phyloP scores from a whole-genome alignment of 2,329 filamentous ascomycete genomes.

The Monosporascus cannonballus region DNA sequence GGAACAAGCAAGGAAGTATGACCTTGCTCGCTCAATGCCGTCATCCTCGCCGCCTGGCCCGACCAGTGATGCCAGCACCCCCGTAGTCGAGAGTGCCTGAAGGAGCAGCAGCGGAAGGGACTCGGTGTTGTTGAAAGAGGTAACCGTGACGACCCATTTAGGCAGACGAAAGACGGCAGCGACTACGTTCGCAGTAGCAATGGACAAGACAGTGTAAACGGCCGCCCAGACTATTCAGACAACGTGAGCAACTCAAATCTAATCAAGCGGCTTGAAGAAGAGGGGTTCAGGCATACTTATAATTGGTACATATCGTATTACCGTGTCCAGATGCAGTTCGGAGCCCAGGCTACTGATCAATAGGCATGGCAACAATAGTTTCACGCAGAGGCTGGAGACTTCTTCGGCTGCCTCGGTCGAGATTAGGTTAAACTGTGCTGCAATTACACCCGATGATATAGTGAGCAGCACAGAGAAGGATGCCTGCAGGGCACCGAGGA shows the following conservation, averaged over 20 bases:
- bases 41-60: conserved; percentile 31
- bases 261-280: too few relatives aligned
- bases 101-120: conserved; percentile 24
- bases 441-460: conserved; percentile 18
- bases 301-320: conserved; percentile 17
- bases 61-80: conserved; percentile 38
- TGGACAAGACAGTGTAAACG: conserved; percentile 18
- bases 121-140: conserved; percentile 26
- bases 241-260: not conserved
- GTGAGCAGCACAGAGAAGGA: conserved; percentile 24
- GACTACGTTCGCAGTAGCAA: conserved; percentile 13
- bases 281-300: conserved; percentile 9
- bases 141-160: conserved; percentile 19
- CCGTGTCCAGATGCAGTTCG: conserved; percentile 16
- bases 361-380: conserved; percentile 23
- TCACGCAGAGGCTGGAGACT: conserved; percentile 23
- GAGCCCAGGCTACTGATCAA: conserved; percentile 22
- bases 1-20: conserved; percentile 53
- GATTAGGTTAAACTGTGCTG: conserved; percentile 17
- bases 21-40: conserved; percentile 45
- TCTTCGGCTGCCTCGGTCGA: conserved; percentile 16
- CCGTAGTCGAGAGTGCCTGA: conserved; percentile 42
- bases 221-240: conserved; percentile 18
- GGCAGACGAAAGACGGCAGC: conserved; percentile 18
- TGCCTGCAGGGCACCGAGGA: conserved; percentile 24